A percentile compares a stretch with the other conserved stretches of the same genome.
phyloP scores from a whole-genome alignment of 805 yeast species.

The Torulaspora indica region DNA sequence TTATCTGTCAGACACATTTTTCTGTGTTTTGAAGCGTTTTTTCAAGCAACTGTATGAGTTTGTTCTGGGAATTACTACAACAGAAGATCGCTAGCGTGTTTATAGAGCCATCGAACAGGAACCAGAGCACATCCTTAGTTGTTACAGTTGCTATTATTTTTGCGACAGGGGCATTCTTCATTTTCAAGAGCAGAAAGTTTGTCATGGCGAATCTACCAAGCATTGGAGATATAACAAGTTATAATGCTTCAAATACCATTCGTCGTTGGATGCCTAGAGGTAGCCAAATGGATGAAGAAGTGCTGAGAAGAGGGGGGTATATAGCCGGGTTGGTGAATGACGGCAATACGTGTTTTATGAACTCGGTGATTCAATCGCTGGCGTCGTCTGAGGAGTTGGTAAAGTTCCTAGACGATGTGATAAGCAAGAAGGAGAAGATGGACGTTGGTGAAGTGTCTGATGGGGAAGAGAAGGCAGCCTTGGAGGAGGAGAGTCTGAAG shows the following conservation, averaged over 20 bases:
- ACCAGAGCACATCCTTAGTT: constrained; percentile 6
- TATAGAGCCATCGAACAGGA: constrained; percentile 13
- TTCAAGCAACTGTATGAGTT: constrained; percentile 13
- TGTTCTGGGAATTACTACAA: constrained; percentile 8
- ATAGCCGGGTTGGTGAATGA: constrained; percentile 84
- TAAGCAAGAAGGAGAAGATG: constrained; percentile 15
- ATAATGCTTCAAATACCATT: constrained; percentile 12
- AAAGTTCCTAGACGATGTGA: constrained; percentile 48
- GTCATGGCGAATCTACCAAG: constrained; percentile 14
- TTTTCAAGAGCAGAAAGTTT: constrained; percentile 9
- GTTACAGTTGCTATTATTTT: constrained; percentile 12
- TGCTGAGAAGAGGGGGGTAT: constrained; percentile 56
- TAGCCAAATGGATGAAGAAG: constrained; percentile 29
- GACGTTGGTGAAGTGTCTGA: constrained; percentile 9
- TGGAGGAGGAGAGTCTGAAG: constrained; percentile 7
- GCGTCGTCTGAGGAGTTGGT: constrained; percentile 64
- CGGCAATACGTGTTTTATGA: constrained; percentile 93
- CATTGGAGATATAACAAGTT: constrained; percentile 15
- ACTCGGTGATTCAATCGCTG: constrained; percentile 74
- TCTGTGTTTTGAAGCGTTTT: neutral
- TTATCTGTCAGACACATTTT: neutral
- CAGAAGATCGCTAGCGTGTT: constrained; percentile 10
- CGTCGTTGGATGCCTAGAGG: constrained; percentile 23
- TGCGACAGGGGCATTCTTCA: constrained; percentile 12
- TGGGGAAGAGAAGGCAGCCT: neutral